Percentiles rank a stretch among this genome's conserved stretches.
Evolutionary conservation across 345 rosid species (phyloP).

Genomic region (Gossypium thurberi): DNA sequence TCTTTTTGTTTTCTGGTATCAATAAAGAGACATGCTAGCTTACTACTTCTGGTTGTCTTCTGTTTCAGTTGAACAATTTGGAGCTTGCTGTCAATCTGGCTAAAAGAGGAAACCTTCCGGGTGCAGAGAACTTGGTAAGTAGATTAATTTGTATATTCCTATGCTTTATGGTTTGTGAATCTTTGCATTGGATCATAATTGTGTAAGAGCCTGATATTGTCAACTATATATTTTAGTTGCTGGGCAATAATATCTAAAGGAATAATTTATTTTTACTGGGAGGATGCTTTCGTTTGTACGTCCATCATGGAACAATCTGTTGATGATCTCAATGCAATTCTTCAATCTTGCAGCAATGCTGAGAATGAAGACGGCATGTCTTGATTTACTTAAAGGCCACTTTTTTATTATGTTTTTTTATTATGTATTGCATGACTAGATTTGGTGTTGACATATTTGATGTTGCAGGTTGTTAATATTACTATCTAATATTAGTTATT

Average conservation of each 20-base stretch:
- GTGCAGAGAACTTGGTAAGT: constrained; percentile 93
- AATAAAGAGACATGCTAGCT: neutral
- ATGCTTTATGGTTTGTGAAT: neutral
- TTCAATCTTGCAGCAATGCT: neutral
- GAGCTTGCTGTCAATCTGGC: constrained; percentile 99
- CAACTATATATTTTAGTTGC: neutral
- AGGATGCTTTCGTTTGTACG: neutral
- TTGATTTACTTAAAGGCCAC: neutral
- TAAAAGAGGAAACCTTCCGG: constrained; percentile 99
- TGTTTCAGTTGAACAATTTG: constrained; percentile 79
- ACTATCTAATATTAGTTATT: neutral
- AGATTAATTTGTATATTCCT: neutral
- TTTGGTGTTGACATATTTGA: neutral
- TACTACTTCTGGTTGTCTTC: constrained; percentile 5
- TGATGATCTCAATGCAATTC: neutral
- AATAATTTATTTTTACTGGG: neutral
- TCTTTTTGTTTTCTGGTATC: neutral
- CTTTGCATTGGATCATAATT: neutral
- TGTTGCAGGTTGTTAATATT: neutral
- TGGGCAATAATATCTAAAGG: neutral
- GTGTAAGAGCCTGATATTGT: neutral
- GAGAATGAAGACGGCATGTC: neutral
- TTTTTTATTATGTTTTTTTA: neutral
- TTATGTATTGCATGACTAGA: neutral
- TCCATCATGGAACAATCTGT: neutral